Evolutionary conservation across 305 asterid species (phyloP).

Genomic region (Fraxinus sp.): DNA sequence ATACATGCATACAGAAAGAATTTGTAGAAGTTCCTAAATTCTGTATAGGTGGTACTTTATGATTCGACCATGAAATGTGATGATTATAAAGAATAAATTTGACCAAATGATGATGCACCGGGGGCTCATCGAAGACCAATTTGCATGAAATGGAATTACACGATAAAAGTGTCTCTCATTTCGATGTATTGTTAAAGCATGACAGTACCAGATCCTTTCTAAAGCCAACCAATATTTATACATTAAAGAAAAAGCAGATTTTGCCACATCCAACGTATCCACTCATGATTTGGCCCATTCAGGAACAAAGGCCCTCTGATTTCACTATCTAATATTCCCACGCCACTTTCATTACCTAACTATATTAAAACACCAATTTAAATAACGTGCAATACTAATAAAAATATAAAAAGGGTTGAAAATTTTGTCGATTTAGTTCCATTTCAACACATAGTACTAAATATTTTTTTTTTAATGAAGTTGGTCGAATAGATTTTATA

Average conservation of each 20-base stretch:
- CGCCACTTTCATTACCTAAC: background rate
- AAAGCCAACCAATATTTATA: conserved; percentile 24
- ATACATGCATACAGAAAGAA: background rate
- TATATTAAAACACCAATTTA: background rate
- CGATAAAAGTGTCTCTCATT: conserved; percentile 17
- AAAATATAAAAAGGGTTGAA: background rate
- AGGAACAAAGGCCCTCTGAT: background rate
- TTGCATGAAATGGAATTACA: conserved; percentile 21
- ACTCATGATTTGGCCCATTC: background rate
- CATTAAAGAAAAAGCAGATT: conserved; percentile 13
- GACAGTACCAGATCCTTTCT: conserved; percentile 45
- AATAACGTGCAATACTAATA: background rate
- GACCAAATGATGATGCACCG: conserved; percentile 30
- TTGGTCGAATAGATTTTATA: background rate
- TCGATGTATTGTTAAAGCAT: conserved; percentile 43
- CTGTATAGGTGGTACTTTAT: conserved; percentile 13
- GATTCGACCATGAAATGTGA: conserved; percentile 29
- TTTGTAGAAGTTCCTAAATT: background rate
- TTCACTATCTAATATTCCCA: conserved; percentile 15
- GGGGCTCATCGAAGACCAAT: conserved; percentile 7
- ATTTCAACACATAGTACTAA: background rate
- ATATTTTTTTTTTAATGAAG: background rate
- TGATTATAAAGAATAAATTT: conserved; percentile 34
- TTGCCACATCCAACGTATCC: conserved; percentile 11
- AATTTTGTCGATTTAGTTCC: background rate